These are phyloP conservation scores for Funneliformis geosporum DNA, from an alignment of 192 early-diverging fungal species.

Conservation along the genomic window DNA sequence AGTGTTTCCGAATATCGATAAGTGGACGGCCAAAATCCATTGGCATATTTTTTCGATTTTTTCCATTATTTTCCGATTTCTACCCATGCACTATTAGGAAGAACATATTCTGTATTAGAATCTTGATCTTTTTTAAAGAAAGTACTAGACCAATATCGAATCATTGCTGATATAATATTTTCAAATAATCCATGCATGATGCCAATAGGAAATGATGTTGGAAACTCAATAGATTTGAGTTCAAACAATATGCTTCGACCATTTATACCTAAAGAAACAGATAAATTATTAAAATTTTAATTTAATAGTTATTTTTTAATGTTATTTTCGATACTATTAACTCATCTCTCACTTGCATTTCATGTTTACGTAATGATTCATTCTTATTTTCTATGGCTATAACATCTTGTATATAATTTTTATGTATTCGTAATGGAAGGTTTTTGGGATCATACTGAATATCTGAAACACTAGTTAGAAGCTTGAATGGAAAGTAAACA, in stretches of 20 bases:
- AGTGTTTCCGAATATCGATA: not conserved
- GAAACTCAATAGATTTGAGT: not conserved
- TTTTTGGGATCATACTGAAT: not conserved
- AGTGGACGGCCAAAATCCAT: not conserved
- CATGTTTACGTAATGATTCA: not conserved
- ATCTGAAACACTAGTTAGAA: not conserved
- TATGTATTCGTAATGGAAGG: not conserved
- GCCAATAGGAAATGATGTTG: not conserved
- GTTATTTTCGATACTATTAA: too few relatives aligned
- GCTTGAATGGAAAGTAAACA: not conserved
- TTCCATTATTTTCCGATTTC: not conserved
- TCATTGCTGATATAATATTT: not conserved
- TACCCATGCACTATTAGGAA: not conserved
- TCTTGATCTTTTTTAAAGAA: not conserved
- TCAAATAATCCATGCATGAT: not conserved
- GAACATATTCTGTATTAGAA: too few relatives aligned
- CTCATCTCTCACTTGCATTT: too few relatives aligned
- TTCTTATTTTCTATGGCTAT: not conserved
- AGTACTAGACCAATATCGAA: not conserved
- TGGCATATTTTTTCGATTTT: constrained; percentile 10
- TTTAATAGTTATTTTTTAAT: too few relatives aligned
- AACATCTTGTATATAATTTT: not conserved
- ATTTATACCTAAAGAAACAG: not conserved
- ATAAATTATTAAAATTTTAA: not conserved
- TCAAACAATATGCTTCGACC: not conserved